These are phyloP conservation scores for Filosporella fistucella DNA, from an alignment of 495 filamentous ascomycete genomes.

Conservation along the genomic window DNA sequence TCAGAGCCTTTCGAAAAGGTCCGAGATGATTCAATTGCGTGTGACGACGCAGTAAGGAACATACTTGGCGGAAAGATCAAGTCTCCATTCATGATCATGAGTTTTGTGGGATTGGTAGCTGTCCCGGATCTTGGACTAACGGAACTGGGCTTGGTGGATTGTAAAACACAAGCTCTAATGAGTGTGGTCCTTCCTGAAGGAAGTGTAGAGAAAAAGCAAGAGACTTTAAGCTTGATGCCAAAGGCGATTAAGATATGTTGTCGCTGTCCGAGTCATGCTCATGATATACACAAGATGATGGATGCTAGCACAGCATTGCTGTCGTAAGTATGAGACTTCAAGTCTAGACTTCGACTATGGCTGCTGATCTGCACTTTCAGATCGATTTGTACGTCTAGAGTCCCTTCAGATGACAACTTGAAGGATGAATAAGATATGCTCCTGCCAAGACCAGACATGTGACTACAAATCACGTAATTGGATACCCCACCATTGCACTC, in stretches of 20 bases:
- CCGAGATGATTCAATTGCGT: neutral
- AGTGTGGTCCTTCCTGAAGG: slow-evolving; percentile 3
- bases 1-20: slow-evolving; percentile 5
- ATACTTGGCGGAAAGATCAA: slow-evolving; percentile 1
- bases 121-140: slow-evolving; percentile 8
- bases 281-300: slow-evolving; percentile 5
- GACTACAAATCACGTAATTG: too few species aligned
- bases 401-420: too few species aligned
- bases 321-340: neutral
- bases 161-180: slow-evolving; percentile 4
- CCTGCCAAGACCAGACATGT: too few species aligned
- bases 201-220: neutral
- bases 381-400: too few species aligned
- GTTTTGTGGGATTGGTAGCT: slow-evolving; percentile 4
- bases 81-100: slow-evolving; percentile 7
- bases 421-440: too few species aligned
- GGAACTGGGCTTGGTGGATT: slow-evolving; percentile 6
- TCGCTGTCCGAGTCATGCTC: slow-evolving; percentile 2
- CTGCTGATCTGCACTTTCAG: too few species aligned
- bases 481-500: too few species aligned
- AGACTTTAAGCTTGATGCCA: neutral
- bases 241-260: slow-evolving; percentile 4
- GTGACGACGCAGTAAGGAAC: neutral
- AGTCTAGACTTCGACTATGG: neutral
- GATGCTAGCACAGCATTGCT: neutral